Percentiles rank a stretch among this genome's conserved stretches.
These are phyloP conservation scores for Hortaea sp. DNA, from an alignment of 2,329 filamentous ascomycete species.

Conservation along the genomic window DNA sequence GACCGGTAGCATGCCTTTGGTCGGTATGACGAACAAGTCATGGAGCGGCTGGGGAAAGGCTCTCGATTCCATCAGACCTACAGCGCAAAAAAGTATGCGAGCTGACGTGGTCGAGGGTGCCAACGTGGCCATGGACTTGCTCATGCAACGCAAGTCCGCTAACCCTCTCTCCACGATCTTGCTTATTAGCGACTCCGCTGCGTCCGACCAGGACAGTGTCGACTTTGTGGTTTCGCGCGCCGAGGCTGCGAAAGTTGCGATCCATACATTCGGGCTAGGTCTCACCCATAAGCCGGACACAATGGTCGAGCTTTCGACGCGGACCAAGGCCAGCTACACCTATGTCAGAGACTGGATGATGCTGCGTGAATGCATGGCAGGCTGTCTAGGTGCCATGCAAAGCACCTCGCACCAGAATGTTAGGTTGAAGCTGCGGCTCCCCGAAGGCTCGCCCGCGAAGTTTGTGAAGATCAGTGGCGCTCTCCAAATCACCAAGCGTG, in stretches of 20 bases:
- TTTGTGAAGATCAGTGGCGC: constrained; percentile 98
- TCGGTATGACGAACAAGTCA: constrained; percentile 94
- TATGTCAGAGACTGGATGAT: constrained; percentile 99
- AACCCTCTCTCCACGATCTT: constrained; percentile 94
- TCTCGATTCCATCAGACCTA: constrained; percentile 76
- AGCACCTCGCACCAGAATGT: constrained; percentile 97
- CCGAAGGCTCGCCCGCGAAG: constrained; percentile 92
- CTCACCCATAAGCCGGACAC: constrained; percentile 97
- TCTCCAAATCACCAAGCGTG: constrained; percentile 90
- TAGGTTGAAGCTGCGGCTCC: constrained; percentile 84
- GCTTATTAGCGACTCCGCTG: constrained; percentile 94
- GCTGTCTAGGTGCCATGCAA: constrained; percentile 84
- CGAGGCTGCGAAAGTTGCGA: constrained; percentile 94
- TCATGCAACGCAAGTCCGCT: constrained; percentile 95
- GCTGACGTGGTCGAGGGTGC: constrained; percentile 96
- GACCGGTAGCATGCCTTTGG: constrained; percentile 81
- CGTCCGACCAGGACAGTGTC: constrained; percentile 85
- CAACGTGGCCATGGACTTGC: constrained; percentile 93
- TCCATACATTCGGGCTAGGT: constrained; percentile 92
- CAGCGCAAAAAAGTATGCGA: constrained; percentile 91
- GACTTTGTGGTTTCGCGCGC: constrained; percentile 96
- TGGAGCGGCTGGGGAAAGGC: constrained; percentile 89
- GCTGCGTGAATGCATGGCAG: constrained; percentile 89
- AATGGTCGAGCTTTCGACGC: constrained; percentile 92
- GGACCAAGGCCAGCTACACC: constrained; percentile 93